A percentile compares a stretch with the other conserved stretches of the same genome.
Evolutionary conservation across 768 basidiomycete species (phyloP).

Genomic region (Amanita muscaria): DNA sequence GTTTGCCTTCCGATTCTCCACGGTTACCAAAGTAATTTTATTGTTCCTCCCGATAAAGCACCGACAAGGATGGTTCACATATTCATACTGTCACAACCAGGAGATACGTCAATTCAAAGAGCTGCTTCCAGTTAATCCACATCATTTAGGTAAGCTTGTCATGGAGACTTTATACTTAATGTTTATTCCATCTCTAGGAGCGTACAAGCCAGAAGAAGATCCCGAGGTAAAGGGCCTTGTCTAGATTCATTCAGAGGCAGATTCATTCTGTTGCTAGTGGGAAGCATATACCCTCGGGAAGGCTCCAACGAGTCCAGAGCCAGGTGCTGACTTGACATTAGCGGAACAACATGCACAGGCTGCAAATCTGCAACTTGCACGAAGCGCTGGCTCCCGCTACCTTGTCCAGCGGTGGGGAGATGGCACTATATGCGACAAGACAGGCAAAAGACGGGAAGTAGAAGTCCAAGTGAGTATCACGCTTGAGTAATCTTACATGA

Average conservation of each 20-base stretch:
- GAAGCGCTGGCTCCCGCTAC: conserved; percentile 76
- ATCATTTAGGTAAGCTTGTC: conserved; percentile 21
- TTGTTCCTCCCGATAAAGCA: conserved; percentile 42
- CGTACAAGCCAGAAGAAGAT: conserved; percentile 79
- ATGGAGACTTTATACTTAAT: not conserved
- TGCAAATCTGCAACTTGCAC: conserved; percentile 68
- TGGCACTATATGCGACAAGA: conserved; percentile 92
- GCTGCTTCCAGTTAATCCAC: conserved; percentile 51
- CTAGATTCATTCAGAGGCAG: conserved; percentile 17
- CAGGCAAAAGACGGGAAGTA: conserved; percentile 76
- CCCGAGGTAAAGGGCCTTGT: conserved; percentile 49
- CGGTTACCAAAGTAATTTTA: conserved; percentile 17
- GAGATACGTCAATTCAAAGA: conserved; percentile 97
- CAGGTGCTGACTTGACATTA: conserved; percentile 56
- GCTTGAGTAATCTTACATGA: conserved; percentile 12
- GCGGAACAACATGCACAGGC: conserved; percentile 57
- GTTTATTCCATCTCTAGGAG: conserved; percentile 32
- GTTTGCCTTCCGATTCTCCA: conserved; percentile 28
- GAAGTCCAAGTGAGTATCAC: conserved; percentile 77
- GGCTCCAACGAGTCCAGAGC: conserved; percentile 51
- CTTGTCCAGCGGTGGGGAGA: conserved; percentile 88
- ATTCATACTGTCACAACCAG: conserved; percentile 91
- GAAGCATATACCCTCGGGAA: conserved; percentile 72
- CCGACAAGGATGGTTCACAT: conserved; percentile 93
- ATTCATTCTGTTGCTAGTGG: conserved; percentile 38